Evolutionary conservation across 2,329 filamentous ascomycete species (phyloP), one percentile per base, ranked within the genome.

Genomic region (Diaporthe ampelina): DNA sequence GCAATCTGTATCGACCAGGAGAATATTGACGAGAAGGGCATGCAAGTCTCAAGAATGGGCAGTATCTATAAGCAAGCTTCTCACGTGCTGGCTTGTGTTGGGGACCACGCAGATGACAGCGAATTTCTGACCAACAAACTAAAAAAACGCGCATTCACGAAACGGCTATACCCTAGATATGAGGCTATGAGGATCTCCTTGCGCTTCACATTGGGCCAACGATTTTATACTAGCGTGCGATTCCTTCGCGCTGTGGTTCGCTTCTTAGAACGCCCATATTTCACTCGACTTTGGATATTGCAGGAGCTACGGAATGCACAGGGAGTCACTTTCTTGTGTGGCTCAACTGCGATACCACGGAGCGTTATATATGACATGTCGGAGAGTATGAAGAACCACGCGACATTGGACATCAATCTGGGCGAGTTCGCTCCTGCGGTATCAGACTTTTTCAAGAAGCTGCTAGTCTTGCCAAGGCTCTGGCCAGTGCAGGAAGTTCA

Each of bases 31-130:
- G 73, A 75, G 32, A 75, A 73, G 37, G 43, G 45, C 13, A 8
- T 11, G 8, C 73, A 73, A 37, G 70, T 75, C 1, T 45, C 43
- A 21, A 35, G 43, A 4, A 75, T 75, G 73, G 73, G 61, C 13
- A 29, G 7, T 5, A 58, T 74, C 32, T 74, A 24, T 19, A 40
- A 48, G 32, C 29, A 72, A 21, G 73, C 73, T 24, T 2, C n/a
- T 9, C 69, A 29, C 1, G 73, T 74, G 1, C 56, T 74, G 10
- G 73, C 73, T 29, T 74, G 73, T 35, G 59, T 74, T 7, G 69
- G 73, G 1, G 43, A 19, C 11, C 67, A 74, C 35, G 21, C 21
- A 2, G 57, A 74, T n/a, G 67, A 71, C 29, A 74, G 73, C 37
- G 15, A 19, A 15, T 24, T 67, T 37, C 45, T 50, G 54, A 0